Percentiles rank a stretch among this genome's conserved stretches.
Conservation (phyloP, 257 asterid species). For the Solanum medicagineum region DNA sequence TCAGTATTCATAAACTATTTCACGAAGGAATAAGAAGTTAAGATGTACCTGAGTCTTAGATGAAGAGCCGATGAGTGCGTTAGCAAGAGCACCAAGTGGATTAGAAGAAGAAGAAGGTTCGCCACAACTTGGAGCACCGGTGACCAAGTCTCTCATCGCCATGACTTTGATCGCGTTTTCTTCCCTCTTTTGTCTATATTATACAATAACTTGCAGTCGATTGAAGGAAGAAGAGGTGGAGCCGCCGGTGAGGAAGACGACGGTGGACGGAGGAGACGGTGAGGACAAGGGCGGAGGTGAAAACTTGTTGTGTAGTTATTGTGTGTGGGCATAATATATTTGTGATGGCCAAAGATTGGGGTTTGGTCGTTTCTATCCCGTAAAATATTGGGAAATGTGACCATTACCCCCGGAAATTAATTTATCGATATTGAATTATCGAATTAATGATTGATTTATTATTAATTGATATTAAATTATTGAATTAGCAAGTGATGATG, state of each 20-base stretch:
- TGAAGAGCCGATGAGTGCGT: constrained; percentile 84
- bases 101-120: constrained; percentile 78
- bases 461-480: too few relatives aligned
- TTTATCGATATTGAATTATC: too few relatives aligned
- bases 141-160: constrained; percentile 94
- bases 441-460: not conserved
- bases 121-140: constrained; percentile 82
- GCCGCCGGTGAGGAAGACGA: not conserved
- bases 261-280: not conserved
- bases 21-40: not conserved
- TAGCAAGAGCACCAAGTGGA: constrained; percentile 88
- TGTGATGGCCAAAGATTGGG: not conserved
- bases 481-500: too few relatives aligned
- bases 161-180: constrained; percentile 9
- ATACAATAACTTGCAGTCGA: not conserved
- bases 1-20: not conserved
- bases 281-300: not conserved
- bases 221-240: not conserved
- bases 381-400: not conserved
- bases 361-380: not conserved
- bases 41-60: constrained; percentile 71
- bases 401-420: not conserved
- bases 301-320: not conserved
- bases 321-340: not conserved
- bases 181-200: not conserved